phyloP scores from a whole-genome alignment of 2,329 filamentous ascomycete species.

The Beauveria australis region DNA sequence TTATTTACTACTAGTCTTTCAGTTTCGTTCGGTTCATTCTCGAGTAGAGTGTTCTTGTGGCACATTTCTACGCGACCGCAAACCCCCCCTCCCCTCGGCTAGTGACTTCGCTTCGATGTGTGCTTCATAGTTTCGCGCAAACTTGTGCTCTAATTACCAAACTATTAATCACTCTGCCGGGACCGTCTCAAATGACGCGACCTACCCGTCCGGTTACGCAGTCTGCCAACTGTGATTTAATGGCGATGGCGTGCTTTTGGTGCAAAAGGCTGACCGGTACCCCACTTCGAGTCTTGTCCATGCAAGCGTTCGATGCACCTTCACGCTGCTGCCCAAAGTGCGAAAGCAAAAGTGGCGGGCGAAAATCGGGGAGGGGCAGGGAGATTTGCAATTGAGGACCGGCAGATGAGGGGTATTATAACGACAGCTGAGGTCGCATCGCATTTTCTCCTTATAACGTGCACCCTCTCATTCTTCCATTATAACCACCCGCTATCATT shows the following conservation, averaged over 20 bases:
- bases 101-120: neutral
- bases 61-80: neutral
- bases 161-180: neutral
- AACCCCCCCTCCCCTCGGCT: neutral
- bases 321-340: neutral
- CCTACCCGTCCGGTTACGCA: neutral
- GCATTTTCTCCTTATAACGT: neutral
- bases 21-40: neutral
- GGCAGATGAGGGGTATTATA: conserved; percentile 5
- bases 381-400: neutral
- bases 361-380: conserved; percentile 8
- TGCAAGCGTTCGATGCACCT: neutral
- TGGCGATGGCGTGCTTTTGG: conserved; percentile 14
- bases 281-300: neutral
- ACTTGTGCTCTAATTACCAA: no score
- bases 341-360: neutral
- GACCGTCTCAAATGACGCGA: conserved; percentile 1
- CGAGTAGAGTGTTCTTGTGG: neutral
- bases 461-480: neutral
- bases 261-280: neutral
- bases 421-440: neutral
- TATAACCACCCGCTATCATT: neutral
- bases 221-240: neutral
- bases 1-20: no score
- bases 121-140: neutral